phyloP scores from a whole-genome alignment of 2,329 filamentous ascomycete genomes.

The Thelonectria rubi region DNA sequence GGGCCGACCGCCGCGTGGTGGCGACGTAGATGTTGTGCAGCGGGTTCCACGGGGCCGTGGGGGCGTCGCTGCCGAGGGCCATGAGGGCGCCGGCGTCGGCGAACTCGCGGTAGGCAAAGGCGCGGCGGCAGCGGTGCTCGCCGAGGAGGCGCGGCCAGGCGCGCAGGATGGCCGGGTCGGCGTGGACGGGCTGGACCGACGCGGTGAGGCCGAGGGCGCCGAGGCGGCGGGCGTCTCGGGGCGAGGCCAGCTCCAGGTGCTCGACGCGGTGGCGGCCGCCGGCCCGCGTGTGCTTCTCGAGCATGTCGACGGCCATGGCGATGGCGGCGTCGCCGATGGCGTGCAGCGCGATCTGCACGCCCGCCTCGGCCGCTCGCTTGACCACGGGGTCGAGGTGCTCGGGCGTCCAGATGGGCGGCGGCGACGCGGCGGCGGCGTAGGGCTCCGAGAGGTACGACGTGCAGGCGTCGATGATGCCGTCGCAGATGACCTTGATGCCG shows the following conservation, averaged over 20 bases:
- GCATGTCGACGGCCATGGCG: conserved; percentile 62
- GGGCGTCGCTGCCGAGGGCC: conserved; percentile 65
- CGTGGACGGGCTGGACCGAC: conserved; percentile 64
- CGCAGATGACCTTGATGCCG: conserved; percentile 70
- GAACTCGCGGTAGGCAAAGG: conserved; percentile 70
- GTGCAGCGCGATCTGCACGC: conserved; percentile 69
- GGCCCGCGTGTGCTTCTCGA: conserved; percentile 54
- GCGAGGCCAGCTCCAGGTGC: conserved; percentile 67
- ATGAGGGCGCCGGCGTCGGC: conserved; percentile 60
- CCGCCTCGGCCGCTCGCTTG: conserved; percentile 58
- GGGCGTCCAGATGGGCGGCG: conserved; percentile 62
- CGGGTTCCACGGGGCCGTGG: conserved; percentile 63
- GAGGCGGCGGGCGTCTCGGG: conserved; percentile 63
- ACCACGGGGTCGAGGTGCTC: conserved; percentile 64
- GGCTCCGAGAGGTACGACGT: conserved; percentile 67
- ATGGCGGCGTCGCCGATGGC: conserved; percentile 70
- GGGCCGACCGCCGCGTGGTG: conserved; percentile 61
- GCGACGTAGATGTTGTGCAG: conserved; percentile 65
- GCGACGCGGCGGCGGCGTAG: conserved; percentile 57
- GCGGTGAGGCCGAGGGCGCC: conserved; percentile 66
- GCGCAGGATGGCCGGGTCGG: conserved; percentile 66
- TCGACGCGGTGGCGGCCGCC: conserved; percentile 67
- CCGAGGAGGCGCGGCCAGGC: conserved; percentile 68
- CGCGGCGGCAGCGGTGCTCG: conserved; percentile 58
- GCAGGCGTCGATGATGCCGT: conserved; percentile 71